Conservation (phyloP, 116 monocot species). For the Papilionanthe hybrid region DNA sequence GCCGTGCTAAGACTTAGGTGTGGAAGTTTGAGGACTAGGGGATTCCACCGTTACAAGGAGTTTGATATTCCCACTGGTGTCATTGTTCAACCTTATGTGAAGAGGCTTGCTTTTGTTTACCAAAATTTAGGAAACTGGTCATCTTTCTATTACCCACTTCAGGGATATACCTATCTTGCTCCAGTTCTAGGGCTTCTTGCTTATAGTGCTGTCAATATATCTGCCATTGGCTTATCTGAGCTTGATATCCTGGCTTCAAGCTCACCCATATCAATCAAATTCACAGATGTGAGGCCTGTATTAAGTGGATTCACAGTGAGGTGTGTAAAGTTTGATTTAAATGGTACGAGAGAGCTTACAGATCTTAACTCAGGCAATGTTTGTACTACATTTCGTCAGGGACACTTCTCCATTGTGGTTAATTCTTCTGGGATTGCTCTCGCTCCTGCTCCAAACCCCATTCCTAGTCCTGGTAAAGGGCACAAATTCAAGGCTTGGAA, state of each 20-base stretch:
- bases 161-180: constrained; percentile 58
- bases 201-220: constrained; percentile 58
- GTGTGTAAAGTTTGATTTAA: constrained; percentile 60
- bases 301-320: constrained; percentile 20
- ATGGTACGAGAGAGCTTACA: constrained; percentile 38
- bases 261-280: constrained; percentile 51
- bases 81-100: constrained; percentile 44
- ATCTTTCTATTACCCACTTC: constrained; percentile 33
- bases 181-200: constrained; percentile 69
- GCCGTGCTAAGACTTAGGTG: constrained; percentile 46
- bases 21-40: constrained; percentile 55
- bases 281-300: constrained; percentile 17
- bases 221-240: constrained; percentile 44
- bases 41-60: constrained; percentile 48
- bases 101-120: constrained; percentile 71
- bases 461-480: neutral
- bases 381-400: constrained; percentile 48
- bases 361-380: constrained; percentile 31
- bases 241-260: constrained; percentile 32
- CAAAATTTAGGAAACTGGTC: constrained; percentile 84
- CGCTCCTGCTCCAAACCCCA: neutral
- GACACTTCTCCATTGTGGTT: constrained; percentile 78
- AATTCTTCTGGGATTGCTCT: constrained; percentile 23
- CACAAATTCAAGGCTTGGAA: constrained; percentile 49
- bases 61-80: constrained; percentile 55